A percentile compares a stretch with the other conserved stretches of the same genome.
phyloP scores from a whole-genome alignment of 2,329 filamentous ascomycete species.

The Nigrospora sphaerica region DNA sequence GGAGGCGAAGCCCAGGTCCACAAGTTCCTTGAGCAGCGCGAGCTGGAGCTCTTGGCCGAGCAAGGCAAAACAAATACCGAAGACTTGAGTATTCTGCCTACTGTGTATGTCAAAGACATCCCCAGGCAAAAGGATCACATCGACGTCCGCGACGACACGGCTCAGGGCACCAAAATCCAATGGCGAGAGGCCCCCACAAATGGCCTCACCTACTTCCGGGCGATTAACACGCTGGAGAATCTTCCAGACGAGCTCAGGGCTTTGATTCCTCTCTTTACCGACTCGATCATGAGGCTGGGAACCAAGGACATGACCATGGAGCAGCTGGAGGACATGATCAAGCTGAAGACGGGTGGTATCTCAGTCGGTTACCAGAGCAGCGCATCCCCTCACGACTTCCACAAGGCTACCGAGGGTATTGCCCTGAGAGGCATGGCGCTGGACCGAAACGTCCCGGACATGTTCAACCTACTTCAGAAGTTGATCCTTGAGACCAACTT shows the following conservation, averaged over 20 bases:
- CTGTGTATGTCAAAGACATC: slow-evolving; percentile 83
- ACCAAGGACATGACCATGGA: slow-evolving; percentile 87
- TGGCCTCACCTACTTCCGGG: slow-evolving; percentile 91
- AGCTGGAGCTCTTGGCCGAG: slow-evolving; percentile 71
- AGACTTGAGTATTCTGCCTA: slow-evolving; percentile 81
- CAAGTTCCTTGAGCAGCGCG: slow-evolving; percentile 65
- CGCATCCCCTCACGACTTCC: slow-evolving; percentile 66
- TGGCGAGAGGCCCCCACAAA: slow-evolving; percentile 94
- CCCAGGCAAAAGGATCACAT: slow-evolving; percentile 63
- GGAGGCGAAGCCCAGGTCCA: slow-evolving; percentile 66
- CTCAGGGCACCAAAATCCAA: slow-evolving; percentile 64
- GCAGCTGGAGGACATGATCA: slow-evolving; percentile 90
- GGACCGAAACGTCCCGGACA: slow-evolving; percentile 81
- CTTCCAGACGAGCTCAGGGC: slow-evolving; percentile 79
- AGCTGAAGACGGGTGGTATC: slow-evolving; percentile 89
- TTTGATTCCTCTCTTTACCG: slow-evolving; percentile 83
- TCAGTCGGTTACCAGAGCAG: slow-evolving; percentile 79
- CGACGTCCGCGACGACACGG: slow-evolving; percentile 53
- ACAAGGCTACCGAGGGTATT: slow-evolving; percentile 70
- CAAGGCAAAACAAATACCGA: slow-evolving; percentile 80
- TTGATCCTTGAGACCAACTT: slow-evolving; percentile 87
- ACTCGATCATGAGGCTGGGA: slow-evolving; percentile 87
- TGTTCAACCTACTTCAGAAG: slow-evolving; percentile 79
- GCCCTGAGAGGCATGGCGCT: slow-evolving; percentile 80
- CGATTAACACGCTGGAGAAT: slow-evolving; percentile 71